Evolutionary conservation across 2,329 filamentous ascomycete genomes (phyloP).

Genomic region (Sporothrix humicola): DNA sequence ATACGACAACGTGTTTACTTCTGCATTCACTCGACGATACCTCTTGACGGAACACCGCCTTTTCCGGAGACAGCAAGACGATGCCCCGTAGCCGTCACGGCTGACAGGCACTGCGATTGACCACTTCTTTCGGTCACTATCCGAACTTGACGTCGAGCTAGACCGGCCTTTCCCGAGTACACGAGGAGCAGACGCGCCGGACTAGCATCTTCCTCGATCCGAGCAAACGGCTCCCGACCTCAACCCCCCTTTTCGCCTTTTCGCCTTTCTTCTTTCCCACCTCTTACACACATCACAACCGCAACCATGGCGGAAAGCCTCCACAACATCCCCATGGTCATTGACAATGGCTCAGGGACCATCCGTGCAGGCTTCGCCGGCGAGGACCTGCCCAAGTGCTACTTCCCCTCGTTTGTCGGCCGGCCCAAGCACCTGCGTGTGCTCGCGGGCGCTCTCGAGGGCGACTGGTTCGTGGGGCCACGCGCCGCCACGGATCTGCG

Average conservation of each 20-base stretch:
- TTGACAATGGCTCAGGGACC: conserved; percentile 98
- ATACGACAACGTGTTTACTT: background rate
- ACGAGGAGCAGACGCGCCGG: conserved; percentile 14
- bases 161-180: background rate
- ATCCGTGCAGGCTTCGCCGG: conserved; percentile 97
- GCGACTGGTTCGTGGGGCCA: conserved; percentile 95
- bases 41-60: background rate
- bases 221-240: background rate
- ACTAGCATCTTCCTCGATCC: background rate
- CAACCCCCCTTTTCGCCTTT: background rate
- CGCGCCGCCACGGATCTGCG: conserved; percentile 85
- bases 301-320: conserved; percentile 65
- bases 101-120: conserved; percentile 30
- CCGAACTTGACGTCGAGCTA: background rate
- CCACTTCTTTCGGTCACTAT: background rate
- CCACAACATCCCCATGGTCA: conserved; percentile 97
- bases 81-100: conserved; percentile 35
- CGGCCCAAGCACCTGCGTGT: conserved; percentile 94
- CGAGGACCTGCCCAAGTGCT: conserved; percentile 94
- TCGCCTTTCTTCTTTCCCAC: too few species aligned
- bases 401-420: conserved; percentile 96
- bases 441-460: conserved; percentile 93
- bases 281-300: conserved; percentile 16
- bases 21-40: background rate
- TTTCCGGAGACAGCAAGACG: conserved; percentile 17